Percentiles rank a stretch among this genome's conserved stretches.
phyloP scores from a whole-genome alignment of 306 rosid genomes.

The Phaseolus lunatus region DNA sequence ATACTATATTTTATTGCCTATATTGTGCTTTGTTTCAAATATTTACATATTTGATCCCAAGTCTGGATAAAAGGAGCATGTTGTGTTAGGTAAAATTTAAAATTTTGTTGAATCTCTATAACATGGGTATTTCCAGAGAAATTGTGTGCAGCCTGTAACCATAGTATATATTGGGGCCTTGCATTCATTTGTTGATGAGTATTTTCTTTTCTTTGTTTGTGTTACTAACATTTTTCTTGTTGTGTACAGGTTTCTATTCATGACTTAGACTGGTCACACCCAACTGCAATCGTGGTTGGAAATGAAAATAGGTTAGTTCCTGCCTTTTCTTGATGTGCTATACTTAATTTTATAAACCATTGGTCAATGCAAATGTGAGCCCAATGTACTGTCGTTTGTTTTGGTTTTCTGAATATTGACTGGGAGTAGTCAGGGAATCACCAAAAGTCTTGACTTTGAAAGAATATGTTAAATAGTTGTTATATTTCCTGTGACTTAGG shows the following conservation, averaged over 20 bases:
- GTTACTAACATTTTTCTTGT: slow-evolving; percentile 44
- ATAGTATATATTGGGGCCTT: not conserved
- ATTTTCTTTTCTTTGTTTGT: not conserved
- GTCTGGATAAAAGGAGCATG: not conserved
- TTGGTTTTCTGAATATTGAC: slow-evolving; percentile 6
- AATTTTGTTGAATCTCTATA: not conserved
- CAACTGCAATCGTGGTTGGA: slow-evolving; percentile 90
- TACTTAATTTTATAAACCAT: slow-evolving; percentile 19
- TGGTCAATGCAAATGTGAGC: slow-evolving; percentile 25
- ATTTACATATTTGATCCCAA: not conserved
- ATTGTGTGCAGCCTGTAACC: not conserved
- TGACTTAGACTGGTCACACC: slow-evolving; percentile 89
- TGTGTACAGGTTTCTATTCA: slow-evolving; percentile 71
- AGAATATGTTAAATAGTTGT: slow-evolving; percentile 8
- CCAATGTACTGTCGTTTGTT: slow-evolving; percentile 2
- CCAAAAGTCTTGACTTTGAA: not conserved
- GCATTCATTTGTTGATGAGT: slow-evolving; percentile 8
- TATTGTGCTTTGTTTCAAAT: not conserved
- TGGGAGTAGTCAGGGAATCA: slow-evolving; percentile 12
- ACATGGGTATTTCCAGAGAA: not conserved
- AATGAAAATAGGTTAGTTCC: slow-evolving; percentile 80
- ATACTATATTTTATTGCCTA: not conserved
- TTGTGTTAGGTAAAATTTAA: not conserved
- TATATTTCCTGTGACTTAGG: slow-evolving; percentile 9
- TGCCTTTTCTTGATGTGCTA: slow-evolving; percentile 16